A percentile compares a stretch with the other conserved stretches of the same genome.
Conservation (phyloP, 2,329 filamentous ascomycete genomes). For the Aspergillus uvarum region DNA sequence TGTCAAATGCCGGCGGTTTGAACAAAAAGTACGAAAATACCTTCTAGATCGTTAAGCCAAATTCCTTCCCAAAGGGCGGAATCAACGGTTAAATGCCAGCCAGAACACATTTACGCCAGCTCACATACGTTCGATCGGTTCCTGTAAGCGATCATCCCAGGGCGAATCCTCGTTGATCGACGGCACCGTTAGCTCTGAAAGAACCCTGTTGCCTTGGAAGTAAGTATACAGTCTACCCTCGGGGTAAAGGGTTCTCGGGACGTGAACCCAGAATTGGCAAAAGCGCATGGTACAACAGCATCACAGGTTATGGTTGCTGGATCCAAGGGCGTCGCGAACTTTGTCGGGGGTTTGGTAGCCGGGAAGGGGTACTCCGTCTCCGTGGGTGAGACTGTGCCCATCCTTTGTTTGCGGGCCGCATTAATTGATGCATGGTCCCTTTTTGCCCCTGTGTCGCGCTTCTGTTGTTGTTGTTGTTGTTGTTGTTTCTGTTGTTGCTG, state of each 20-base stretch:
- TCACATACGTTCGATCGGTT: not conserved
- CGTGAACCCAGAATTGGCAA: not conserved
- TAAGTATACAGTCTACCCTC: not conserved
- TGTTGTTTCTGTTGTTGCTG: no score
- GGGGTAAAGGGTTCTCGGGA: not conserved
- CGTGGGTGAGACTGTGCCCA: not conserved
- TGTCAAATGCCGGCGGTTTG: not conserved
- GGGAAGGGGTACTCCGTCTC: conserved; percentile 11
- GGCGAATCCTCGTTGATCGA: not conserved
- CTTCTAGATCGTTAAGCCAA: not conserved
- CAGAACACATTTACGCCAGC: not conserved
- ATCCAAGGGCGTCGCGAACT: not conserved
- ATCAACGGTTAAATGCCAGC: not conserved
- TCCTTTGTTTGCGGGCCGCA: conserved; percentile 3
- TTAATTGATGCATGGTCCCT: conserved; percentile 6
- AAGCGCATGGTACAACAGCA: conserved; percentile 8
- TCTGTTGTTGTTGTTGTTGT: not conserved
- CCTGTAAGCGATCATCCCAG: not conserved
- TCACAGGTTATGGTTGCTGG: conserved; percentile 6
- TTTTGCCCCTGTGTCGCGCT: conserved; percentile 3
- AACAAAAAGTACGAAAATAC: not conserved
- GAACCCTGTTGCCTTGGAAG: not conserved
- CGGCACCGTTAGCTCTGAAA: not conserved
- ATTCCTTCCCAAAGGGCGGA: not conserved
- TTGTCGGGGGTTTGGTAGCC: not conserved